Evolutionary conservation across 371 early-diverging fungal species (phyloP).

Genomic region (Actinomortierella wolfii): DNA sequence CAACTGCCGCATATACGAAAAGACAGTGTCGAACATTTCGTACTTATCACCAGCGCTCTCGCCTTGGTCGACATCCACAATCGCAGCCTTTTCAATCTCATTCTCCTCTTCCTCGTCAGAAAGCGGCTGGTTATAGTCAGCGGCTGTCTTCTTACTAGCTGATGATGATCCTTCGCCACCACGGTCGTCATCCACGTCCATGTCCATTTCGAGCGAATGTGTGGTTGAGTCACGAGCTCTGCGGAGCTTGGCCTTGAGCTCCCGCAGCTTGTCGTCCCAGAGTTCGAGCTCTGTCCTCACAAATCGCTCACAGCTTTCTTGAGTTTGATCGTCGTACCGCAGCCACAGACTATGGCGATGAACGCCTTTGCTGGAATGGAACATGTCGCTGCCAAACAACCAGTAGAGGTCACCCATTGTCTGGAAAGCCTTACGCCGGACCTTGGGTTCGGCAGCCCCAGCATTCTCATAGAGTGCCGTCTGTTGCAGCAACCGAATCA

Average conservation of each 20-base stretch:
- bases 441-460: conserved; percentile 32
- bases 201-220: too few relatives aligned
- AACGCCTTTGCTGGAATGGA: conserved; percentile 29
- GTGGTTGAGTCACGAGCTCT: too few relatives aligned
- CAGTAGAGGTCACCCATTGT: conserved; percentile 58
- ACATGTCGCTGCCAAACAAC: conserved; percentile 60
- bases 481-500: conserved; percentile 49
- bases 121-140: too few relatives aligned
- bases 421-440: conserved; percentile 51
- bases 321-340: conserved; percentile 47
- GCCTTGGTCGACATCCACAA: conserved; percentile 32
- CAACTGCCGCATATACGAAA: conserved; percentile 45
- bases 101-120: background rate
- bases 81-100: conserved; percentile 7
- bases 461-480: conserved; percentile 49
- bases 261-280: conserved; percentile 24
- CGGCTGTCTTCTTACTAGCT: too few relatives aligned
- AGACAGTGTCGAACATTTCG: conserved; percentile 46
- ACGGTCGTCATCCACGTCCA: conserved; percentile 1
- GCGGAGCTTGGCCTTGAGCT: conserved; percentile 8
- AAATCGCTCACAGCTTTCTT: conserved; percentile 46
- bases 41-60: conserved; percentile 39
- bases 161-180: background rate
- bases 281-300: conserved; percentile 45
- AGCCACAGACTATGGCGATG: conserved; percentile 46